A percentile compares a stretch with the other conserved stretches of the same genome.
These are phyloP conservation scores for Fusarium torulosum DNA, from an alignment of 2,329 filamentous ascomycete species.

Conservation along the genomic window DNA sequence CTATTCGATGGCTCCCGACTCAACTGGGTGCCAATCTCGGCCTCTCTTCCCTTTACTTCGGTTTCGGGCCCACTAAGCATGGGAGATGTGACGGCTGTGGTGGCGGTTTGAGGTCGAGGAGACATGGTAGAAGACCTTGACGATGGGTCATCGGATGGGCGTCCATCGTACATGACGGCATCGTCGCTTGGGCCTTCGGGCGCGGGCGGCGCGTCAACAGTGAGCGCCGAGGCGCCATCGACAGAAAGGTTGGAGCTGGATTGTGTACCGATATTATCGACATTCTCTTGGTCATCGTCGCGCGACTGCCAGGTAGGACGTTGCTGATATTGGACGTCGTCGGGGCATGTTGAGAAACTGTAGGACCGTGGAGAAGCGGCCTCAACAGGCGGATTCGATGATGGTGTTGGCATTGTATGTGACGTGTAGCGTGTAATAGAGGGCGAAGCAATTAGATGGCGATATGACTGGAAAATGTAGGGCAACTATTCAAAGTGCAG, in stretches of 20 bases:
- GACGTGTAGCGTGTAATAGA: constrained; percentile 14
- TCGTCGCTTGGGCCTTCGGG: constrained; percentile 45
- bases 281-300: constrained; percentile 36
- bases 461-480: constrained; percentile 9
- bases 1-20: constrained; percentile 43
- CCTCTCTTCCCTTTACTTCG: constrained; percentile 53
- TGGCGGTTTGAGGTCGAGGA: constrained; percentile 55
- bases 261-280: constrained; percentile 39
- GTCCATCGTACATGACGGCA: constrained; percentile 45
- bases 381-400: constrained; percentile 57
- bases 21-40: constrained; percentile 43
- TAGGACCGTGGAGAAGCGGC: constrained; percentile 55
- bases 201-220: constrained; percentile 35
- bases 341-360: constrained; percentile 59
- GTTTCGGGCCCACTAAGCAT: constrained; percentile 49
- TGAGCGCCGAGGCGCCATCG: constrained; percentile 41
- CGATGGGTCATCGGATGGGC: constrained; percentile 48
- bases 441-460: constrained; percentile 26
- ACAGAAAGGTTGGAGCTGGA: constrained; percentile 36
- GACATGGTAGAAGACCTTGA: constrained; percentile 60
- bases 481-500: background rate
- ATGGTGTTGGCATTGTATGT: constrained; percentile 61
- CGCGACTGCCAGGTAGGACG: constrained; percentile 45
- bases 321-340: constrained; percentile 54
- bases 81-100: constrained; percentile 53